phyloP scores from a whole-genome alignment of 129 eudicot genomes.

The Pittosporum tobira region DNA sequence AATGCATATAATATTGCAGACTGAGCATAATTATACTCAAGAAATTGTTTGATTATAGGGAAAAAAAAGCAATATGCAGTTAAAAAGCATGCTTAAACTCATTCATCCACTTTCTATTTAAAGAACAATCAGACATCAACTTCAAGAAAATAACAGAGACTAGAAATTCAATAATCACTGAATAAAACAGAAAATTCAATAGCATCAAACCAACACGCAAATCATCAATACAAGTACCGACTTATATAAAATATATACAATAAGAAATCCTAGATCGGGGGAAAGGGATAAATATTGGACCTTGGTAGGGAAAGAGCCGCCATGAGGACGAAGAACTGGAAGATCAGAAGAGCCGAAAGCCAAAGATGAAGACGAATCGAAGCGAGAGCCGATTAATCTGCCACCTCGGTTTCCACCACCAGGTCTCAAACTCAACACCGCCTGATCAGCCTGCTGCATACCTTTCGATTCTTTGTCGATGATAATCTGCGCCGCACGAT shows the following conservation, averaged over 20 bases:
- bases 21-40: no score
- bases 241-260: background rate
- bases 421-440: constrained; percentile 88
- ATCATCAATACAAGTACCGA: background rate
- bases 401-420: constrained; percentile 68
- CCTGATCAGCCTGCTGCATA: constrained; percentile 85
- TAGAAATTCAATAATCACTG: constrained; percentile 1
- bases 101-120: no score
- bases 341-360: constrained; percentile 51
- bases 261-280: constrained; percentile 35
- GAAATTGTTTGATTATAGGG: no score
- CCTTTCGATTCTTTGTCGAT: constrained; percentile 9
- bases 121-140: no score
- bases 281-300: constrained; percentile 24
- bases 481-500: constrained; percentile 9
- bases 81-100: no score
- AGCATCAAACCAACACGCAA: background rate
- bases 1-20: no score
- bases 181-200: background rate
- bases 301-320: constrained; percentile 48
- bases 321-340: constrained; percentile 68
- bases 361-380: constrained; percentile 43
- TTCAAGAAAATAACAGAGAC: background rate
- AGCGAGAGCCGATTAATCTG: constrained; percentile 35
- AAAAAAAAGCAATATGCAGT: no score